Evolutionary conservation across 352 stramenopile genomes (phyloP), one percentile per base, ranked within the genome.

Genomic region (Phytophthora citrophthora): DNA sequence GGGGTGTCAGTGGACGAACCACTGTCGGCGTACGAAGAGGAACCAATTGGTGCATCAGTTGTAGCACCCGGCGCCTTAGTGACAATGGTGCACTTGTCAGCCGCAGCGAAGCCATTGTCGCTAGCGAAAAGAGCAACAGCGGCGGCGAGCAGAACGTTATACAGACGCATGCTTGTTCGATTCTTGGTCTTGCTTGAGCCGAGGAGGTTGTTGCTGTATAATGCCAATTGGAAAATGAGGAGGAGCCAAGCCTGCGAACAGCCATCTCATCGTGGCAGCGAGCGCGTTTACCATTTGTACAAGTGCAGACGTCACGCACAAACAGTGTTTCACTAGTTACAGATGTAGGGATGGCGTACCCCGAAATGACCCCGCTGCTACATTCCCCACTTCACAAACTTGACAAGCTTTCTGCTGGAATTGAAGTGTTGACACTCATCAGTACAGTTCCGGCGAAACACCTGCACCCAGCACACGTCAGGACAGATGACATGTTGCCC

Each of bases 141-240:
- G 18, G 53, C 39, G 20, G 27, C 31, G 13, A 61, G 29, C 43
- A 61, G 34, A 20, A 46, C 53, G 53, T 46, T 18, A 47, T 53
- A 61, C 23, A 51, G 20, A 40, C 41, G 53, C 53, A 61, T 61
- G 5, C 5, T 46, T 16, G 34, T n/a, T 53, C 39, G 24, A 2
- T 43, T 20, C 23, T 43, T 56, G 15, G 36, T 57, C 23, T 59
- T 44, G 52, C 41, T 59, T 59, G 46, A 44, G 29, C 10, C 34
- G 34, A 40, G 44, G 44, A 39, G 41, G 41, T 47, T 51, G 44
- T 51, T 34, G 34, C 20, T 8, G 32, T 26, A 38, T 32, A 56
- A 56, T 11, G 39, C 23, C 38, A 50, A 49, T 58, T 58, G 27
- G 39, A 47, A 49, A 50, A 49, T 58, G 51, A 58, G 10, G 26